phyloP scores from a whole-genome alignment of 2,329 filamentous ascomycete species.

The Aspergillus neoniger region DNA sequence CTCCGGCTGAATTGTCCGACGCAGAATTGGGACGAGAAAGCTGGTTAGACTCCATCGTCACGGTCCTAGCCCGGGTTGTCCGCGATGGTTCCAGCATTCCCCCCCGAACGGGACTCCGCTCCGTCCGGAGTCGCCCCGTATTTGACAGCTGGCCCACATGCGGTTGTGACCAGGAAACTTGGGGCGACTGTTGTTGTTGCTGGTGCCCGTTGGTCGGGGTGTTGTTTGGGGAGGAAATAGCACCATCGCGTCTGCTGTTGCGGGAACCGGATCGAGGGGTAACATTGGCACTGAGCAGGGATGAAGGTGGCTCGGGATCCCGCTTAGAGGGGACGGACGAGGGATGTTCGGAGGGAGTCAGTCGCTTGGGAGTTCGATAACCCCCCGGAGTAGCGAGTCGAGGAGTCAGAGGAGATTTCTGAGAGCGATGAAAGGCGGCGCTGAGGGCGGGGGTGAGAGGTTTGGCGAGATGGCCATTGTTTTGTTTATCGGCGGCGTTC shows the following conservation, averaged over 20 bases:
- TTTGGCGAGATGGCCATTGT: conserved; percentile 52
- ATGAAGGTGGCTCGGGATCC: conserved; percentile 51
- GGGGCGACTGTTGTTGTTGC: conserved; percentile 25
- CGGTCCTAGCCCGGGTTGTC: conserved; percentile 39
- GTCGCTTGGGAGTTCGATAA: conserved; percentile 36
- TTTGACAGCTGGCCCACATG: conserved; percentile 27
- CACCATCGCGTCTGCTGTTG: conserved; percentile 70
- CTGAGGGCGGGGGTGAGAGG: conserved; percentile 70
- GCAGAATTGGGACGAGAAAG: conserved; percentile 37
- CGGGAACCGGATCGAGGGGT: conserved; percentile 77
- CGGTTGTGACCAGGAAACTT: conserved; percentile 32
- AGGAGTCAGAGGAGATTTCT: conserved; percentile 60
- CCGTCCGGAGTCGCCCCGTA: conserved; percentile 29
- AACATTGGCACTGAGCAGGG: conserved; percentile 66
- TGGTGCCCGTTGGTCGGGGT: conserved; percentile 36
- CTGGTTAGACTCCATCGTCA: conserved; percentile 38
- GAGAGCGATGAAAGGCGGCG: conserved; percentile 59
- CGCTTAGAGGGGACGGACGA: conserved; percentile 37
- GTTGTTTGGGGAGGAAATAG: conserved; percentile 64
- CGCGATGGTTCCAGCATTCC: conserved; percentile 34
- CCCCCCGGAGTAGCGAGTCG: conserved; percentile 53
- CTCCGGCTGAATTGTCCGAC: conserved; percentile 36
- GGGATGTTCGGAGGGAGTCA: conserved; percentile 35
- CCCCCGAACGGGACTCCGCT: conserved; percentile 38
- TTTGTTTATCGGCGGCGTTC: conserved; percentile 55